These are phyloP conservation scores for Heliamphora exappendiculata DNA, from an alignment of 148 eudicot genomes.

Conservation along the genomic window DNA sequence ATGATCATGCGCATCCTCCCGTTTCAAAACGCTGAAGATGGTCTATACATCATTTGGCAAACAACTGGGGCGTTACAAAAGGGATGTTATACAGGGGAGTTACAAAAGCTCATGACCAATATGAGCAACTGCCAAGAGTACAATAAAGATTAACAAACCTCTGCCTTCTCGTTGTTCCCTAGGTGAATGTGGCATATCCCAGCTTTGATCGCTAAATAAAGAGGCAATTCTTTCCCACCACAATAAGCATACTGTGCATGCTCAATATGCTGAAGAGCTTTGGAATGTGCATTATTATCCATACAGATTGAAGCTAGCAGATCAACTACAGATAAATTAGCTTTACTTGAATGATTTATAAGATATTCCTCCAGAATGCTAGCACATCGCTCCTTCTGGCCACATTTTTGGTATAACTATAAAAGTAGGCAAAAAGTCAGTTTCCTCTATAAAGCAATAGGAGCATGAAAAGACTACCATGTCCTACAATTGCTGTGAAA, in stretches of 20 bases:
- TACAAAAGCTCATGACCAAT: background rate
- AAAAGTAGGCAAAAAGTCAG: conserved; percentile 14
- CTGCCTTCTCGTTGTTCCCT: conserved; percentile 65
- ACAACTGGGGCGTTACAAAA: too few species aligned
- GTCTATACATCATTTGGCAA: conserved; percentile 35
- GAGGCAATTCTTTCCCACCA: conserved; percentile 39
- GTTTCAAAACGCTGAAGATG: conserved; percentile 48
- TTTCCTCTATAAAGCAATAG: background rate
- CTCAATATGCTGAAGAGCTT: conserved; percentile 75
- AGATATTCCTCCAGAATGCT: conserved; percentile 57
- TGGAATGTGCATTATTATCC: conserved; percentile 35
- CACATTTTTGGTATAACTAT: conserved; percentile 60
- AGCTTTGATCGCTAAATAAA: conserved; percentile 47
- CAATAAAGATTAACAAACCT: conserved; percentile 38
- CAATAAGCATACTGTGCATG: conserved; percentile 31
- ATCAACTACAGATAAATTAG: conserved; percentile 48
- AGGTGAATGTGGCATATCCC: conserved; percentile 76
- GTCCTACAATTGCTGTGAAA: background rate
- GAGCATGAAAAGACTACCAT: background rate
- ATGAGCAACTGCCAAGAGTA: background rate
- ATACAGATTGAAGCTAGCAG: conserved; percentile 53
- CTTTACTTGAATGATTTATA: conserved; percentile 42
- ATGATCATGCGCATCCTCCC: conserved; percentile 31
- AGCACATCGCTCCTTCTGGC: conserved; percentile 47
- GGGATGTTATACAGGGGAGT: too few species aligned